Percentiles rank a stretch among this genome's conserved stretches.
phyloP scores from a whole-genome alignment of 257 asterid species.

The Rubia yunnanensis region DNA sequence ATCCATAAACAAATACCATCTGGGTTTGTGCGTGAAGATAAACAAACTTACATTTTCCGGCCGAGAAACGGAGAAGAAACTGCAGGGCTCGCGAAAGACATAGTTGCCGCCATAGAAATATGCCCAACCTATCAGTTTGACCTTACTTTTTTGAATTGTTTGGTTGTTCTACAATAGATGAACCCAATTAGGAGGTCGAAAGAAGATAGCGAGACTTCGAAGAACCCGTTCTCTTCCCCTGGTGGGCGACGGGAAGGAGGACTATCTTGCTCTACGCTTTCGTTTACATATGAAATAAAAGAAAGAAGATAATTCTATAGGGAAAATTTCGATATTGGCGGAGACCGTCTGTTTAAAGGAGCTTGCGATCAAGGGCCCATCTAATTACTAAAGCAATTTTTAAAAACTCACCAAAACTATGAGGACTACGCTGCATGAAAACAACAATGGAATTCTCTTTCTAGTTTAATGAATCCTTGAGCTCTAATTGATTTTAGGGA shows the following conservation, averaged over 20 bases:
- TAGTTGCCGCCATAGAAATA: slow-evolving; percentile 45
- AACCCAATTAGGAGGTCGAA: slow-evolving; percentile 10
- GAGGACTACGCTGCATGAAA: too few species aligned
- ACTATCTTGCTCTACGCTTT: not conserved
- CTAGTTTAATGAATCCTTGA: too few species aligned
- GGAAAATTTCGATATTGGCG: too few species aligned
- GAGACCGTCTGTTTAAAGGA: too few species aligned
- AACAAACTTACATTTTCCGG: slow-evolving; percentile 39
- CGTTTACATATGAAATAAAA: too few species aligned
- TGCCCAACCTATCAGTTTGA: not conserved
- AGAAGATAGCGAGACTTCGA: not conserved
- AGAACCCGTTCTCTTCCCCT: not conserved
- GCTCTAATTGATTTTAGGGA: too few species aligned
- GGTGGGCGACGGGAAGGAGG: not conserved
- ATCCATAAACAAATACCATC: not conserved
- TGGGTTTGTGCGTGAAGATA: too few species aligned
- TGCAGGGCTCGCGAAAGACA: slow-evolving; percentile 41
- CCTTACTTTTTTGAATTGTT: not conserved
- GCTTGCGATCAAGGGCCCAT: too few species aligned
- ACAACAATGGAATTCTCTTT: too few species aligned
- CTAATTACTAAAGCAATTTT: too few species aligned
- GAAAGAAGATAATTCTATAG: too few species aligned
- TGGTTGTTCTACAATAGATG: not conserved
- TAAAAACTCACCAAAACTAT: too few species aligned
- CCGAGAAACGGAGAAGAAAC: slow-evolving; percentile 49